These are phyloP conservation scores for Clonostachys solani DNA, from an alignment of 2,329 filamentous ascomycete species.

Conservation along the genomic window DNA sequence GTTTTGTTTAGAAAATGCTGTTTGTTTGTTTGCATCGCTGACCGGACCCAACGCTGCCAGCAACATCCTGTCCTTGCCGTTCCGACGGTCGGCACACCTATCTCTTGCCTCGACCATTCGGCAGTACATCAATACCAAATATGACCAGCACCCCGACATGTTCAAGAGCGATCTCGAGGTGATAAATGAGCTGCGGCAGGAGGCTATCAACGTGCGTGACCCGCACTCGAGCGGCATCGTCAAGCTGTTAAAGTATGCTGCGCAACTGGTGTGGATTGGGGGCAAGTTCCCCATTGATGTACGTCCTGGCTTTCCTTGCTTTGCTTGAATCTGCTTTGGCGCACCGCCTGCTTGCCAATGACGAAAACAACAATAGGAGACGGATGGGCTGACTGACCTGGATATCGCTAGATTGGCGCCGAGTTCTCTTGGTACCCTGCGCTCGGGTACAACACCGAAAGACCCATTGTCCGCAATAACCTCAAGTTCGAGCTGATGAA, in stretches of 20 bases:
- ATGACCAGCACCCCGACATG: conserved; percentile 98
- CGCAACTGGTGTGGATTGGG: conserved; percentile 86
- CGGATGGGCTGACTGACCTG: not conserved
- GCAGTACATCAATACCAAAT: conserved; percentile 95
- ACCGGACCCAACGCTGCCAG: conserved; percentile 3
- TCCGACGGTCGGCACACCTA: conserved; percentile 78
- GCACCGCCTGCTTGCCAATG: not conserved
- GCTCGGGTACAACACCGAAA: conserved; percentile 81
- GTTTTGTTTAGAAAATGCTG: no score
- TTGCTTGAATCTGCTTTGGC: not conserved
- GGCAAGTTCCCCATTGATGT: conserved; percentile 97
- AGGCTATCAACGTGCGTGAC: conserved; percentile 86
- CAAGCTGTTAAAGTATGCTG: conserved; percentile 88
- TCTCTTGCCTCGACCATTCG: conserved; percentile 80
- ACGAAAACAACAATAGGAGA: conserved; percentile 1
- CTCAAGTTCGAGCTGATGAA: conserved; percentile 85
- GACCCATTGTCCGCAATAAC: conserved; percentile 63
- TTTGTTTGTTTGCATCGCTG: not conserved
- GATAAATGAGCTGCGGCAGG: conserved; percentile 76
- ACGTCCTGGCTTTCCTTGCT: conserved; percentile 5
- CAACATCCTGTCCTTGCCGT: conserved; percentile 76
- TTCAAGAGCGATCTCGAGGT: conserved; percentile 81
- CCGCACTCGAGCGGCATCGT: conserved; percentile 81
- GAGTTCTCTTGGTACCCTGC: conserved; percentile 97
- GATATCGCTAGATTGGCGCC: conserved; percentile 67